phyloP scores from a whole-genome alignment of 2,329 filamentous ascomycete species.

The Incumbomyces lentus region DNA sequence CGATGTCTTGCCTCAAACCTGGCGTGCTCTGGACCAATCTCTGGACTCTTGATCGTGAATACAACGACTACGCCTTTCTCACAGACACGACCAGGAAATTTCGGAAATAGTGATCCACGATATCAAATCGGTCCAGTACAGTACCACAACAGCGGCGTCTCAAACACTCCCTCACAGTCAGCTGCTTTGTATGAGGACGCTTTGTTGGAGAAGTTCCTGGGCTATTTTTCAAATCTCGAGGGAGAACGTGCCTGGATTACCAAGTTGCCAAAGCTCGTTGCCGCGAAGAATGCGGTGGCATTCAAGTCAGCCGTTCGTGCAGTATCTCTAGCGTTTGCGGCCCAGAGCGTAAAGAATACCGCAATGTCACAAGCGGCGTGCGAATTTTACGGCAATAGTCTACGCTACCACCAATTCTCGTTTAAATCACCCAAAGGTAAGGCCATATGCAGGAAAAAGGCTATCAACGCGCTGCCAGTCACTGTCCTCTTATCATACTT shows the following conservation, averaged over 20 bases:
- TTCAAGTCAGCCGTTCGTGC: not conserved
- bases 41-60: not conserved
- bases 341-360: not conserved
- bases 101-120: too few relatives aligned
- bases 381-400: slow-evolving; percentile 1
- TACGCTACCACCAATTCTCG: slow-evolving; percentile 1
- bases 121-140: not conserved
- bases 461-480: slow-evolving; percentile 1
- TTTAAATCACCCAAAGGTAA: not conserved
- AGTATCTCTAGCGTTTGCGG: slow-evolving; percentile 4
- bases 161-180: not conserved
- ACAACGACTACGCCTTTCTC: not conserved
- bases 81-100: not conserved
- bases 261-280: not conserved
- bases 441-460: slow-evolving; percentile 2
- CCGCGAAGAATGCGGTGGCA: not conserved
- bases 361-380: not conserved
- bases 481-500: slow-evolving; percentile 4
- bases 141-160: not conserved
- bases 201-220: slow-evolving; percentile 2
- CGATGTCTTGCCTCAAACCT: slow-evolving; percentile 4
- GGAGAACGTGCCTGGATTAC: not conserved
- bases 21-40: slow-evolving; percentile 1
- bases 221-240: not conserved
- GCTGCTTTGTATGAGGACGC: not conserved